These are phyloP conservation scores for Acrocalymma vagum DNA, from an alignment of 2,329 filamentous ascomycete species.

Conservation along the genomic window DNA sequence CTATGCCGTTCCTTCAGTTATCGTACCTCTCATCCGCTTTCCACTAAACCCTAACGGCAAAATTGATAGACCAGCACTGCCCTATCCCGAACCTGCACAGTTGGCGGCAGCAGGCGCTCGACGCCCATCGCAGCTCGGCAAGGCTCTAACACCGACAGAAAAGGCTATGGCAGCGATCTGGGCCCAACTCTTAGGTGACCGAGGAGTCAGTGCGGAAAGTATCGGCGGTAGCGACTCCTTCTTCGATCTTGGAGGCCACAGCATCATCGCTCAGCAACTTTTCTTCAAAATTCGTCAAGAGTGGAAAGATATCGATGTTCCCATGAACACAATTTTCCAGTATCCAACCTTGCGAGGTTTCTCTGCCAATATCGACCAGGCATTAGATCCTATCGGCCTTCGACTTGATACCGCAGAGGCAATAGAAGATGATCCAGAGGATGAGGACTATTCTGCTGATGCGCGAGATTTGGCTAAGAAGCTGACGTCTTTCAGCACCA, in stretches of 20 bases:
- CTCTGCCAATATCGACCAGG: slow-evolving; percentile 60
- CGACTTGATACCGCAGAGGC: slow-evolving; percentile 50
- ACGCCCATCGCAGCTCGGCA: slow-evolving; percentile 53
- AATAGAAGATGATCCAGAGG: slow-evolving; percentile 57
- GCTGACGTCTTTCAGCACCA: slow-evolving; percentile 51
- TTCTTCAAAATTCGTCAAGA: slow-evolving; percentile 73
- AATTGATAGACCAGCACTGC: slow-evolving; percentile 79
- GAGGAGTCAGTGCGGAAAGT: slow-evolving; percentile 71
- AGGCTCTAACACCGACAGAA: slow-evolving; percentile 66
- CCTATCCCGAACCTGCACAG: slow-evolving; percentile 80
- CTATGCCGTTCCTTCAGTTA: slow-evolving; percentile 79
- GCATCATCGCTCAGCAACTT: slow-evolving; percentile 82
- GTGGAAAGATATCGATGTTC: slow-evolving; percentile 70
- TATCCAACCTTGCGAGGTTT: slow-evolving; percentile 69
- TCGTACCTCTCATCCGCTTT: slow-evolving; percentile 76
- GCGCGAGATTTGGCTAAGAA: slow-evolving; percentile 59
- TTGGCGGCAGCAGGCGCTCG: slow-evolving; percentile 65
- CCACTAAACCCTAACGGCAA: slow-evolving; percentile 74
- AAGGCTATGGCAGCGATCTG: slow-evolving; percentile 75
- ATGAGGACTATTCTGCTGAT: slow-evolving; percentile 63
- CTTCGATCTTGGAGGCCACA: slow-evolving; percentile 84
- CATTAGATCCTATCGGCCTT: slow-evolving; percentile 58
- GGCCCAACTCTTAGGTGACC: slow-evolving; percentile 70
- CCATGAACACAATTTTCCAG: slow-evolving; percentile 75
- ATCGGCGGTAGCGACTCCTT: slow-evolving; percentile 71